Evolutionary conservation across 148 eudicot genomes (phyloP).

Genomic region (Rhododendron simsii): DNA sequence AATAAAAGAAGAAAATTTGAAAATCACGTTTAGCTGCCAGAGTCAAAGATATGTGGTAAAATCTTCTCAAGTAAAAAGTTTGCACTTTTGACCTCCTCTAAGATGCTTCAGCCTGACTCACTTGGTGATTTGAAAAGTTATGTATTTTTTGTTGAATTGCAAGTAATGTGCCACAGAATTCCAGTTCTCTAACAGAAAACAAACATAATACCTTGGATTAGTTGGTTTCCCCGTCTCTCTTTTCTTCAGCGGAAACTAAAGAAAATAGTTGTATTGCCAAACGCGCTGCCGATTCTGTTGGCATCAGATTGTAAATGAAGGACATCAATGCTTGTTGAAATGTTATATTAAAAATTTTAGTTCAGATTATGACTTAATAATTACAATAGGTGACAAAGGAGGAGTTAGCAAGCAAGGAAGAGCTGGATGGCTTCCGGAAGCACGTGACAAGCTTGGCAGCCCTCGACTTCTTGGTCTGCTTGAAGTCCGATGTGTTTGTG

Average conservation of each 20-base stretch:
- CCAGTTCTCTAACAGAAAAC: not conserved
- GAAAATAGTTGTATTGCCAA: not conserved
- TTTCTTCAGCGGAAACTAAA: not conserved
- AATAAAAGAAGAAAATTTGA: not conserved
- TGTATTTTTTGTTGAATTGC: not conserved
- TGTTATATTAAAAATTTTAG: not conserved
- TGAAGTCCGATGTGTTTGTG: conserved; percentile 93
- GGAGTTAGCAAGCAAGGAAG: conserved; percentile 80
- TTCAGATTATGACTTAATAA: conserved; percentile 1
- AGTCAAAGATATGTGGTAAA: not conserved
- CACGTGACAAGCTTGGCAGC: conserved; percentile 97
- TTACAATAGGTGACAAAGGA: conserved; percentile 83
- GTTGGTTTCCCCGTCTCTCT: not conserved
- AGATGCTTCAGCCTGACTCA: not conserved
- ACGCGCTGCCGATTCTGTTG: not conserved
- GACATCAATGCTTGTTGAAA: not conserved
- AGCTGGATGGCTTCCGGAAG: conserved; percentile 79
- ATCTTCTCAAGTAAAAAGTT: not conserved
- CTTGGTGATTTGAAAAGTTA: not conserved
- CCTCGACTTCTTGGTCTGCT: conserved; percentile 89
- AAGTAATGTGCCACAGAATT: not conserved
- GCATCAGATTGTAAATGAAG: not conserved
- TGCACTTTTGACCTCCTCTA: not conserved
- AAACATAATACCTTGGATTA: not conserved
- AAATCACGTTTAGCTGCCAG: not conserved